These are phyloP conservation scores for Conticribra weissflogii DNA, from an alignment of 108 stramenopile species.

Conservation along the genomic window DNA sequence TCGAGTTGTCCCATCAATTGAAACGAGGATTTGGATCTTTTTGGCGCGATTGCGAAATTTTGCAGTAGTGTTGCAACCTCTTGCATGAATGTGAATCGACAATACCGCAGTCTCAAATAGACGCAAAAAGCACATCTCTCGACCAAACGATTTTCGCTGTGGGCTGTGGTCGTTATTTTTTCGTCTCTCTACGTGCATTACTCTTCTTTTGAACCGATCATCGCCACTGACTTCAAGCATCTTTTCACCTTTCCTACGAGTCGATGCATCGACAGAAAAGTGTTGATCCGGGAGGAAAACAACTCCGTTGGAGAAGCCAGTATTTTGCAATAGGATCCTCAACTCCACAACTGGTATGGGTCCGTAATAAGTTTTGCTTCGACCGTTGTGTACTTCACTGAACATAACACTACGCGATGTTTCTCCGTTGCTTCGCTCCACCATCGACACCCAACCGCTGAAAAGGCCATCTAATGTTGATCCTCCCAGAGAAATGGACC, in stretches of 20 bases:
- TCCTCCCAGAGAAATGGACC: slow-evolving; percentile 55
- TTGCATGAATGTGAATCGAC: slow-evolving; percentile 67
- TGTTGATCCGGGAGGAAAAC: slow-evolving; percentile 65
- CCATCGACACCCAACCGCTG: slow-evolving; percentile 75
- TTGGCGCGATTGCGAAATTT: slow-evolving; percentile 78
- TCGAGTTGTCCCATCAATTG: slow-evolving; percentile 68
- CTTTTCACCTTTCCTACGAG: slow-evolving; percentile 75
- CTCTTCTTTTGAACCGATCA: slow-evolving; percentile 63
- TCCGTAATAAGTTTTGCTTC: slow-evolving; percentile 38
- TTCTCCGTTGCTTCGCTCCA: slow-evolving; percentile 87
- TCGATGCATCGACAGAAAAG: slow-evolving; percentile 79
- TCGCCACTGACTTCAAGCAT: slow-evolving; percentile 73
- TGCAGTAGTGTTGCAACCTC: slow-evolving; percentile 71
- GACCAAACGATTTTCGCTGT: slow-evolving; percentile 25
- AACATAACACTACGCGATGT: slow-evolving; percentile 69
- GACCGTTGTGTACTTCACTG: slow-evolving; percentile 18
- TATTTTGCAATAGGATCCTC: slow-evolving; percentile 79
- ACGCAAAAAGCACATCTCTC: slow-evolving; percentile 57
- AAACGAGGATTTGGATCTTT: slow-evolving; percentile 67
- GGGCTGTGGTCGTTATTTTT: not conserved
- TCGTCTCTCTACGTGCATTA: slow-evolving; percentile 50
- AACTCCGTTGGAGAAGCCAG: slow-evolving; percentile 49
- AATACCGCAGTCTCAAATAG: slow-evolving; percentile 75
- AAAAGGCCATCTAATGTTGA: slow-evolving; percentile 56
- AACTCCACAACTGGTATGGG: slow-evolving; percentile 77